Evolutionary conservation across 345 rosid genomes (phyloP), one percentile per base, ranked within the genome.

Genomic region (Rhizophora mangle): DNA sequence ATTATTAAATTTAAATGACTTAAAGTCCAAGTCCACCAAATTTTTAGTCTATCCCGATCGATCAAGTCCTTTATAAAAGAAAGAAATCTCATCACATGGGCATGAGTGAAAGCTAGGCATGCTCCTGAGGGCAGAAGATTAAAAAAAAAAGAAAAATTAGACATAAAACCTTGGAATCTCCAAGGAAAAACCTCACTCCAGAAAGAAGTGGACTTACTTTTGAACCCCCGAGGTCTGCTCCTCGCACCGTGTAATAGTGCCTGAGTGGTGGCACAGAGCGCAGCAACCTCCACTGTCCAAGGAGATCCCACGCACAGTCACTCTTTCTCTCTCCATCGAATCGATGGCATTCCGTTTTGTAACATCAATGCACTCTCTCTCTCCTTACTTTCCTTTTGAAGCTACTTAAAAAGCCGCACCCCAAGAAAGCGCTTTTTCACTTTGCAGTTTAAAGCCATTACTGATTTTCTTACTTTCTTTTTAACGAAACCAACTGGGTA

Each of bases 281-380:
- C 71, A 80, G 75, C 73, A 62, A 58, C 73, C 84, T 79, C 85
- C 88, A 78, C 72, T 72, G 81, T 84, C 77, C 34, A 72, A 77
- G 84, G 86, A 82, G 80, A 77, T 78, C 85, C 60, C 81, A 62
- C 75, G 52, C 75, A 31, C 65, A 62, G 8, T n/a, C 73, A 1
- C 69, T 13, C 34, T 4, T 34, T 47, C 72, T 19, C 37, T 43
- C 58, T 37, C 63, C 37, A 8, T 9, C 61, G 5, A 16, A 22
- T 30, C 58, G 49, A 20, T 60, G 51, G 34, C 67, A 51, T 71
- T 37, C 52, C 18, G 27, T 69, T 59, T 24, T 21, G 11, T 8
- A 55, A 55, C 16, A 22, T 22, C 8, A 55, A 56, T 4, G 60
- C 60, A 9, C 26, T 10, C 29, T 21, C 29, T 55, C 11, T 24